These are phyloP conservation scores for Epichloe elymi DNA, from an alignment of 2,329 filamentous ascomycete species.

Conservation along the genomic window DNA sequence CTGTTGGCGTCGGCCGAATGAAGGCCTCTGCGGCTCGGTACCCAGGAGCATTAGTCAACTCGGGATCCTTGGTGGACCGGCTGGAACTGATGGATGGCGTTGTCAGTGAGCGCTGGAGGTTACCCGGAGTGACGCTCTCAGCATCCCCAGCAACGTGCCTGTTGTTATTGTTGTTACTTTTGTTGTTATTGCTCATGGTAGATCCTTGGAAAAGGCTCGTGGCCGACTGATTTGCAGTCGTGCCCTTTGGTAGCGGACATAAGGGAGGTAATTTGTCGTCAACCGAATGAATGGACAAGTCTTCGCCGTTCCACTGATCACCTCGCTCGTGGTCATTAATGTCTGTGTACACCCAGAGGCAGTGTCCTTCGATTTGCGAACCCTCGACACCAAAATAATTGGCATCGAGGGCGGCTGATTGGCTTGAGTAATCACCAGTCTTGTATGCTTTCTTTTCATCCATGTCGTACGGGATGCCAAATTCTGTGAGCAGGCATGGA, in stretches of 20 bases:
- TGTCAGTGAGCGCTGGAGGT: conserved; percentile 60
- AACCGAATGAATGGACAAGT: conserved; percentile 75
- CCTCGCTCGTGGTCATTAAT: conserved; percentile 80
- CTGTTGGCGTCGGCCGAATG: conserved; percentile 70
- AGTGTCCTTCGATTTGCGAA: conserved; percentile 69
- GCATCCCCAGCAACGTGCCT: conserved; percentile 34
- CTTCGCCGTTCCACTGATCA: conserved; percentile 96
- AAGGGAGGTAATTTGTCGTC: conserved; percentile 59
- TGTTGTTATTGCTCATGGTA: background rate
- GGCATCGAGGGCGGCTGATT: conserved; percentile 85
- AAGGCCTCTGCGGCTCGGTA: conserved; percentile 89
- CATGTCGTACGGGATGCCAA: conserved; percentile 98
- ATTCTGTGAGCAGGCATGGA: conserved; percentile 84
- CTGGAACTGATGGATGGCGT: conserved; percentile 52
- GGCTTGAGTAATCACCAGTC: conserved; percentile 88
- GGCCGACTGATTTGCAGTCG: conserved; percentile 30
- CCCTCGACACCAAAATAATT: conserved; percentile 91
- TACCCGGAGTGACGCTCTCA: conserved; percentile 55
- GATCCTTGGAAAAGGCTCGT: conserved; percentile 22
- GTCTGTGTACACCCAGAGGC: conserved; percentile 75
- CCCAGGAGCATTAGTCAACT: conserved; percentile 52
- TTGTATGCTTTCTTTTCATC: conserved; percentile 91
- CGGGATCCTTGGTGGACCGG: conserved; percentile 36
- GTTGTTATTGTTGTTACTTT: conserved; percentile 16
- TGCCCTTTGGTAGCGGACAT: conserved; percentile 33